A percentile compares a stretch with the other conserved stretches of the same genome.
Conservation (phyloP, 352 stramenopile species). For the Aphanomyces stellatus region DNA sequence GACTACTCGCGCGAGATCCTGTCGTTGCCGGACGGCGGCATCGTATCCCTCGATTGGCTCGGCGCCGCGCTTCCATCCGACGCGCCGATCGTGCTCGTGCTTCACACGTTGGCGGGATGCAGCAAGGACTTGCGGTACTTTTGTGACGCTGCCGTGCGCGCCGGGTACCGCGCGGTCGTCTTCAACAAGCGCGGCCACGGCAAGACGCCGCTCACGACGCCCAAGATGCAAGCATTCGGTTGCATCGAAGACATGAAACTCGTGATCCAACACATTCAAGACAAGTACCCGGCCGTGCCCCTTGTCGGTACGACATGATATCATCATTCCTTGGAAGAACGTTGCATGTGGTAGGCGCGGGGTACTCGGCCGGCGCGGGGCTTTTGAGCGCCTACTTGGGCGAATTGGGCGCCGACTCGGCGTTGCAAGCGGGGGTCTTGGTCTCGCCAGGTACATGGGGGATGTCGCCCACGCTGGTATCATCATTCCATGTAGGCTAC, state of each 20-base stretch:
- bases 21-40: slow-evolving; percentile 45
- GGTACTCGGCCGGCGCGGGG: slow-evolving; percentile 56
- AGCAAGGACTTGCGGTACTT: slow-evolving; percentile 51
- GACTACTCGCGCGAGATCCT: slow-evolving; percentile 52
- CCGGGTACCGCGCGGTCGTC: slow-evolving; percentile 68
- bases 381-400: slow-evolving; percentile 64
- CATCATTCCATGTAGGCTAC: neutral
- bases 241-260: slow-evolving; percentile 47
- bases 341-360: slow-evolving; percentile 29
- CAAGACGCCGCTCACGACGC: slow-evolving; percentile 45
- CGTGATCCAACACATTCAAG: slow-evolving; percentile 43
- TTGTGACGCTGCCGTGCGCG: slow-evolving; percentile 41
- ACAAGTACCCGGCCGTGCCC: slow-evolving; percentile 30
- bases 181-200: slow-evolving; percentile 81
- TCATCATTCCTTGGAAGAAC: neutral
- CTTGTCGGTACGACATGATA: neutral
- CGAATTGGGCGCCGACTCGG: slow-evolving; percentile 42
- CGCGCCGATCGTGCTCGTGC: slow-evolving; percentile 48
- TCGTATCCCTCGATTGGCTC: slow-evolving; percentile 65
- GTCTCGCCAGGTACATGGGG: slow-evolving; percentile 42
- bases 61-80: slow-evolving; percentile 22
- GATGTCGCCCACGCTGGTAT: neutral
- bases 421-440: slow-evolving; percentile 43
- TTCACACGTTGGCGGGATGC: slow-evolving; percentile 61
- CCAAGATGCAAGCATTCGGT: slow-evolving; percentile 64